Percentiles rank a stretch among this genome's conserved stretches.
These are phyloP conservation scores for Gossypium arboreum DNA, from an alignment of 345 rosid species.

Conservation along the genomic window DNA sequence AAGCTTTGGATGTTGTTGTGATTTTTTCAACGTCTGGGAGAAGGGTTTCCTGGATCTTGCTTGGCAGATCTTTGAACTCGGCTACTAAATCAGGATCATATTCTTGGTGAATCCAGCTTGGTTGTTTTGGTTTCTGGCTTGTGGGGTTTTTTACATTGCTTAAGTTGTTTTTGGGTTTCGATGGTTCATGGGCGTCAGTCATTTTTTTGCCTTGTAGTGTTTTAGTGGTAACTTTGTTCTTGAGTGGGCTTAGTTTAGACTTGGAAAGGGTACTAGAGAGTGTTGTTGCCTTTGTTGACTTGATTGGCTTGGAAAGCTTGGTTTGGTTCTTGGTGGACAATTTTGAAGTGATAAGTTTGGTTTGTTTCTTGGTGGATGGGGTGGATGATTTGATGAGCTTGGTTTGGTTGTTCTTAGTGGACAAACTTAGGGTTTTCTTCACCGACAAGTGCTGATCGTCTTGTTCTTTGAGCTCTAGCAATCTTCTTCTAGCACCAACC, in stretches of 20 bases:
- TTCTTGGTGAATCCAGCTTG: constrained; percentile 56
- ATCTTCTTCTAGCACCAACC: constrained; percentile 33
- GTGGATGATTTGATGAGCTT: constrained; percentile 33
- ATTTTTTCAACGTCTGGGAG: constrained; percentile 79
- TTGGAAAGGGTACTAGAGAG: constrained; percentile 18
- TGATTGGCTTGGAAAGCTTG: constrained; percentile 43
- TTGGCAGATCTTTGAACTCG: constrained; percentile 77
- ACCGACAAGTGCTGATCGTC: constrained; percentile 29
- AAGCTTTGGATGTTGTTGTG: constrained; percentile 69
- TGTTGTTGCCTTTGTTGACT: constrained; percentile 36
- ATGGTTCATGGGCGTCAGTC: constrained; percentile 18
- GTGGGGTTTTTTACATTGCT: constrained; percentile 25
- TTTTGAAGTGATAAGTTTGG: constrained; percentile 32
- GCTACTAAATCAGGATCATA: constrained; percentile 57
- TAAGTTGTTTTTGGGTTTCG: constrained; percentile 31
- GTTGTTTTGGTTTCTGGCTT: constrained; percentile 24
- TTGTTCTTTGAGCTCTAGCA: constrained; percentile 37
- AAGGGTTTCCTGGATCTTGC: constrained; percentile 61
- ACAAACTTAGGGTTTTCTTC: constrained; percentile 31
- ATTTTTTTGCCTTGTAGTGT: constrained; percentile 28
- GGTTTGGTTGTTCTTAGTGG: constrained; percentile 55
- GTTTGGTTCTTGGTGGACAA: constrained; percentile 47
- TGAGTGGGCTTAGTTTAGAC: constrained; percentile 37
- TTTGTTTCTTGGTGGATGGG: constrained; percentile 41
- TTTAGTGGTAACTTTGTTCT: constrained; percentile 63